A percentile compares a stretch with the other conserved stretches of the same genome.
Conservation (phyloP, 2,329 filamentous ascomycete species). For the Calonectria pauciramosa region DNA sequence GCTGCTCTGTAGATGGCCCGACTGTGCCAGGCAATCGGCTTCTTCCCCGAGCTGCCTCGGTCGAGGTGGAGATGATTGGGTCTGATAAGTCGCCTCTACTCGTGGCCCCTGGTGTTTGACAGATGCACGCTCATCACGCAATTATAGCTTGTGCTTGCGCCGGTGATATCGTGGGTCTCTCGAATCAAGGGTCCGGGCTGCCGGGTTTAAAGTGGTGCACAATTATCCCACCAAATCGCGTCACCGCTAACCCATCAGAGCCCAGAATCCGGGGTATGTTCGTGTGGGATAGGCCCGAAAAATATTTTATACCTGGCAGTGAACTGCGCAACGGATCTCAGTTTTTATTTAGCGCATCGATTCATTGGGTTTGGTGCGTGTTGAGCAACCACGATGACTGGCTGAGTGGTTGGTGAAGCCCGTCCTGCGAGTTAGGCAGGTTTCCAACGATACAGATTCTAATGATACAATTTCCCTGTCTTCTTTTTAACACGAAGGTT, state of each 20-base stretch:
- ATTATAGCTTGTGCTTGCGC: conserved; percentile 24
- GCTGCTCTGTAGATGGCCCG: not conserved
- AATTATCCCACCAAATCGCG: conserved; percentile 38
- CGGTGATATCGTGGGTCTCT: conserved; percentile 14
- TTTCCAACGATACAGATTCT: not conserved
- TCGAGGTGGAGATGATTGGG: not conserved
- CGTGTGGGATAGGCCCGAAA: conserved; percentile 18
- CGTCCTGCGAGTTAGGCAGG: too few species aligned
- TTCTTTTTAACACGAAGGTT: not conserved
- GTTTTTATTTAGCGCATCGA: not conserved
- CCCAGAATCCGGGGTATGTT: not conserved
- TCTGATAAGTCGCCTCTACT: not conserved
- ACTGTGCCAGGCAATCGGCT: not conserved
- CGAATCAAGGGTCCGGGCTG: not conserved
- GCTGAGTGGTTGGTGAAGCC: not conserved
- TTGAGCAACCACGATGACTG: not conserved
- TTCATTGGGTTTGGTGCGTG: not conserved
- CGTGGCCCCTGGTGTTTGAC: not conserved
- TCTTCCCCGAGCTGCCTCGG: not conserved
- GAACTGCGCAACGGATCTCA: not conserved
- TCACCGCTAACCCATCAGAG: conserved; percentile 32
- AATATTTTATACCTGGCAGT: not conserved
- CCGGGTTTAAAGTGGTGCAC: conserved; percentile 19
- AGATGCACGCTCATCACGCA: conserved; percentile 28
- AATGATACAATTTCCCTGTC: not conserved